These are phyloP conservation scores for Tolypocladium amazonense DNA, from an alignment of 2,329 filamentous ascomycete species.

Conservation along the genomic window DNA sequence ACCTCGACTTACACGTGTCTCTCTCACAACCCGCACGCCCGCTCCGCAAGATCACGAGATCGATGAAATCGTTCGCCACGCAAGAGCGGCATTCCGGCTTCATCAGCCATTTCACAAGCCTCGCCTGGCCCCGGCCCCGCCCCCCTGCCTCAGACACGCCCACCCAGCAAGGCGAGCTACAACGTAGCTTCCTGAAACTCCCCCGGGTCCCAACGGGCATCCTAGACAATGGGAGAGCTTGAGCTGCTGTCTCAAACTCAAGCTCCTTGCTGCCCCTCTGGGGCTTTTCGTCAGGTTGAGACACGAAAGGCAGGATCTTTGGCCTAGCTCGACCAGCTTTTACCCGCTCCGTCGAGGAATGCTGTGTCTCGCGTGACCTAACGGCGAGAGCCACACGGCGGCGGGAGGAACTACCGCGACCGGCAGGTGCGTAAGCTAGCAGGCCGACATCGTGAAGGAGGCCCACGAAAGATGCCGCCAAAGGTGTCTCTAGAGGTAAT, in stretches of 20 bases:
- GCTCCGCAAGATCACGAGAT: neutral
- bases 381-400: neutral
- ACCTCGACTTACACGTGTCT: neutral
- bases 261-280: neutral
- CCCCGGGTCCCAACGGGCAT: neutral
- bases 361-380: neutral
- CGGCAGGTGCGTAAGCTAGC: neutral
- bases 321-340: too few relatives aligned
- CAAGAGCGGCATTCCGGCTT: neutral
- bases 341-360: neutral
- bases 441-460: neutral
- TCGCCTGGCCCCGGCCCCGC: neutral
- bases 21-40: neutral
- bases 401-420: neutral
- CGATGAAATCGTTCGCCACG: neutral
- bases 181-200: neutral
- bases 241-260: neutral
- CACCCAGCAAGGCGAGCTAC: neutral
- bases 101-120: neutral
- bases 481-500: neutral
- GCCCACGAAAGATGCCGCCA: neutral
- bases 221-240: neutral
- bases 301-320: neutral
- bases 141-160: neutral
- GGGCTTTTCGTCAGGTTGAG: neutral